These are phyloP conservation scores for Scutellospora calospora DNA, from an alignment of 371 early-diverging fungal genomes.

Conservation along the genomic window DNA sequence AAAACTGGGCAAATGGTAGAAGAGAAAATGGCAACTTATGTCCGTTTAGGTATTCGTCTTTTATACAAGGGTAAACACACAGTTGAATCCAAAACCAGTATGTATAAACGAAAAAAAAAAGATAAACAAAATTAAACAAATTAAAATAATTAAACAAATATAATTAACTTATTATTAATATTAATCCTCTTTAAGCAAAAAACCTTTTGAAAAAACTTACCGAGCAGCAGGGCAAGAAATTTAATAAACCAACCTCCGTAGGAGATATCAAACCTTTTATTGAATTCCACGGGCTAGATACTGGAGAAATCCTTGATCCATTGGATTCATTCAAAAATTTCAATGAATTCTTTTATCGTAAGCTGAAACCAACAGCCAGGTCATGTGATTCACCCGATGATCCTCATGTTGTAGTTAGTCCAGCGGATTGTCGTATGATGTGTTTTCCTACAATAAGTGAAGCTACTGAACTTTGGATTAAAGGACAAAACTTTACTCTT, in stretches of 20 bases:
- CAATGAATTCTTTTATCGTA: conserved; percentile 91
- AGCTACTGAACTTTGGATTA: conserved; percentile 89
- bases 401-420: conserved; percentile 74
- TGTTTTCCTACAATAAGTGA: conserved; percentile 72
- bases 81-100: conserved; percentile 45
- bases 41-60: conserved; percentile 85
- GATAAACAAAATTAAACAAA: background rate
- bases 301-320: conserved; percentile 71
- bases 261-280: conserved; percentile 81
- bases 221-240: conserved; percentile 81
- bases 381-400: conserved; percentile 68
- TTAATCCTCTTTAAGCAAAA: conserved; percentile 50
- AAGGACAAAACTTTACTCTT: conserved; percentile 81
- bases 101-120: background rate
- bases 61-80: conserved; percentile 67
- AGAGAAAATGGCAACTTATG: conserved; percentile 86
- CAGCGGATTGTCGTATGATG: conserved; percentile 85
- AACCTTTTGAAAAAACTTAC: conserved; percentile 70
- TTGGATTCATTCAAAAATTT: conserved; percentile 77
- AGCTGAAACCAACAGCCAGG: conserved; percentile 78
- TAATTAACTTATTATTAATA: background rate
- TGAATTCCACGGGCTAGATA: conserved; percentile 73
- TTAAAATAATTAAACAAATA: no score
- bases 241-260: conserved; percentile 72
- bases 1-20: conserved; percentile 77